A percentile compares a stretch with the other conserved stretches of the same genome.
phyloP scores from a whole-genome alignment of 257 asterid species.

The Przewalskia tangutica region DNA sequence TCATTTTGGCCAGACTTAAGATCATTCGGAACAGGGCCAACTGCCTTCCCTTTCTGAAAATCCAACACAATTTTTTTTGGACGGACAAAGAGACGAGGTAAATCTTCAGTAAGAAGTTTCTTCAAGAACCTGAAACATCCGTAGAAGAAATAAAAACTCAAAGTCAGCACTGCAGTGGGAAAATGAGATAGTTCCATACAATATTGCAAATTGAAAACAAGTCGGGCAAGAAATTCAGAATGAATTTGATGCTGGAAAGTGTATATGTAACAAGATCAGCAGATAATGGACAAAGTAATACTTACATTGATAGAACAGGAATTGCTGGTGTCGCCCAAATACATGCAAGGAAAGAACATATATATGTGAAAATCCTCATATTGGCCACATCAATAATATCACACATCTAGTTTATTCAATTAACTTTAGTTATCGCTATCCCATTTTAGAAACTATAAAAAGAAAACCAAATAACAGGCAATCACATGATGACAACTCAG shows the following conservation, averaged over 20 bases:
- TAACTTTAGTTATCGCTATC: not conserved
- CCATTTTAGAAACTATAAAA: not conserved
- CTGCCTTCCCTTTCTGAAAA: slow-evolving; percentile 79
- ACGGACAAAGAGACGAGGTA: slow-evolving; percentile 90
- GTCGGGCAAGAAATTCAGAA: not conserved
- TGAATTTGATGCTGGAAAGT: not conserved
- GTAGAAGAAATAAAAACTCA: not conserved
- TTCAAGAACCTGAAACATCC: slow-evolving; percentile 62
- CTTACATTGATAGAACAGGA: slow-evolving; percentile 98
- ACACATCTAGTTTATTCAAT: not conserved
- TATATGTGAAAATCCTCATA: slow-evolving; percentile 14
- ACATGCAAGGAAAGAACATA: slow-evolving; percentile 19
- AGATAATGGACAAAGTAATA: slow-evolving; percentile 3
- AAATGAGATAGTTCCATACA: not conserved
- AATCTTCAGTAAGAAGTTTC: slow-evolving; percentile 88
- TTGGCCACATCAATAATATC: slow-evolving; percentile 1
- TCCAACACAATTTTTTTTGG: slow-evolving; percentile 88
- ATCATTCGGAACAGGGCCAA: slow-evolving; percentile 45
- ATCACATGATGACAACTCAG: not conserved
- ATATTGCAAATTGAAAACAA: not conserved
- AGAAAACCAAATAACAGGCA: not conserved
- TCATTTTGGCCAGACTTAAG: slow-evolving; percentile 20
- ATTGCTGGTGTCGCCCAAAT: slow-evolving; percentile 52
- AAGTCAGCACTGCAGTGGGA: not conserved
- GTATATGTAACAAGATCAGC: not conserved